phyloP scores from a whole-genome alignment of 257 asterid genomes.

The Voacanga thouarsii region DNA sequence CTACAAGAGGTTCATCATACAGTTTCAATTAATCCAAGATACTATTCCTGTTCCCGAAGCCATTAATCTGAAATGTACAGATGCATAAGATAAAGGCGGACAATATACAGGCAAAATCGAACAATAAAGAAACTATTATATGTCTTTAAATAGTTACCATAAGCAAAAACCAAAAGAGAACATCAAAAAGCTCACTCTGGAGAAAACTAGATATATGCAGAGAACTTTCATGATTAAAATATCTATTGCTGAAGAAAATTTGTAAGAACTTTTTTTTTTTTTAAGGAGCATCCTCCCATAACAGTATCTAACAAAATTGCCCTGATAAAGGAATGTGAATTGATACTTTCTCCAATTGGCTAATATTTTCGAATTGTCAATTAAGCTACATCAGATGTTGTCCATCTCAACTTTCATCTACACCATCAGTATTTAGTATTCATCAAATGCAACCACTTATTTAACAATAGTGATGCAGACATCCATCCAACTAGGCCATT shows the following conservation, averaged over 20 bases:
- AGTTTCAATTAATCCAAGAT: neutral
- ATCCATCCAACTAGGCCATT: neutral
- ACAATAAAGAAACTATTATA: neutral
- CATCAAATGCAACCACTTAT: neutral
- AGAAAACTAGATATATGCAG: neutral
- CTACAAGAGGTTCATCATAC: neutral
- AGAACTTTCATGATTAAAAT: neutral
- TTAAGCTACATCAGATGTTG: neutral
- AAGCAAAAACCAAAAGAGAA: neutral
- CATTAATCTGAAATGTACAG: neutral
- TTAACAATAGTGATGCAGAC: neutral
- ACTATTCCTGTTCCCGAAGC: neutral
- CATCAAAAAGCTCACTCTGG: too few relatives aligned
- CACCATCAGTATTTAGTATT: neutral
- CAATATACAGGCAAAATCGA: neutral
- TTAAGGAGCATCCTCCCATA: too few relatives aligned
- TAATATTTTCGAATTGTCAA: neutral
- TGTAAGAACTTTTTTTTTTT: neutral
- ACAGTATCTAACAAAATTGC: too few relatives aligned
- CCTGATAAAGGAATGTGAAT: neutral
- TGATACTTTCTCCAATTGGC: neutral
- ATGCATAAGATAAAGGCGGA: neutral
- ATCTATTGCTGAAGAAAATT: neutral
- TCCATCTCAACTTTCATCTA: neutral
- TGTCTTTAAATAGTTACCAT: neutral